phyloP scores from a whole-genome alignment of 495 filamentous ascomycete genomes.

The Parmelia sp. region DNA sequence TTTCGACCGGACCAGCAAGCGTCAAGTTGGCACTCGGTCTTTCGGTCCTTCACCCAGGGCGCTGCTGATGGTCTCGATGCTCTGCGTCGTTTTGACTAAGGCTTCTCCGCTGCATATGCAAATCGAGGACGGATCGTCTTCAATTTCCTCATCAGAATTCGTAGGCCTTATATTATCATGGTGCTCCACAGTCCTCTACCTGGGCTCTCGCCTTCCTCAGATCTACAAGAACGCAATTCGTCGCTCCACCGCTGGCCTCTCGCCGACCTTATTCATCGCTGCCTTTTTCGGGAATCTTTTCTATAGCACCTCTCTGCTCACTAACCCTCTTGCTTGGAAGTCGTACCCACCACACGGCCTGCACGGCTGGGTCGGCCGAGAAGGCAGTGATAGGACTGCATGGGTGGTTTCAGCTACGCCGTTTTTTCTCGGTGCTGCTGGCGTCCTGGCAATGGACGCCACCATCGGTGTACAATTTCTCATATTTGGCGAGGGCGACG shows the following conservation, averaged over 20 bases:
- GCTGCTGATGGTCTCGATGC: slow-evolving; percentile 40
- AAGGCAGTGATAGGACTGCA: slow-evolving; percentile 50
- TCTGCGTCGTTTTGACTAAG: slow-evolving; percentile 43
- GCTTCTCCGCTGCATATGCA: slow-evolving; percentile 36
- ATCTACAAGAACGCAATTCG: slow-evolving; percentile 62
- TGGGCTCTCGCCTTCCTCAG: slow-evolving; percentile 64
- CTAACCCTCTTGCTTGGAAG: slow-evolving; percentile 63
- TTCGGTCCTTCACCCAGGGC: slow-evolving; percentile 35
- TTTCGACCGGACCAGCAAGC: slow-evolving; percentile 6
- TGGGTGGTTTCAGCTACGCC: slow-evolving; percentile 57
- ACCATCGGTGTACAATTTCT: slow-evolving; percentile 61
- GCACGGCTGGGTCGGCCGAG: slow-evolving; percentile 56
- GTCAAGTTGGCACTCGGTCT: not conserved
- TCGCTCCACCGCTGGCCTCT: slow-evolving; percentile 64
- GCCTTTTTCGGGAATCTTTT: slow-evolving; percentile 69
- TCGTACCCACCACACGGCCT: slow-evolving; percentile 57
- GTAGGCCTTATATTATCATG: slow-evolving; percentile 57
- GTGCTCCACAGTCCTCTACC: slow-evolving; percentile 61
- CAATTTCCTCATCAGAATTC: slow-evolving; percentile 32
- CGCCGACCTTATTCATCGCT: slow-evolving; percentile 60
- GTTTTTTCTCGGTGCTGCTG: slow-evolving; percentile 66
- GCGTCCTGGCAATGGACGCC: slow-evolving; percentile 60
- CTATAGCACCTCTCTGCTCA: slow-evolving; percentile 59
- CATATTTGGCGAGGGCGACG: slow-evolving; percentile 45
- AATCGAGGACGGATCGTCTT: not conserved